Base-by-base conservation (phyloP, 2,329 filamentous ascomycete species). In the Penicillium psychrosexuale region DNA sequence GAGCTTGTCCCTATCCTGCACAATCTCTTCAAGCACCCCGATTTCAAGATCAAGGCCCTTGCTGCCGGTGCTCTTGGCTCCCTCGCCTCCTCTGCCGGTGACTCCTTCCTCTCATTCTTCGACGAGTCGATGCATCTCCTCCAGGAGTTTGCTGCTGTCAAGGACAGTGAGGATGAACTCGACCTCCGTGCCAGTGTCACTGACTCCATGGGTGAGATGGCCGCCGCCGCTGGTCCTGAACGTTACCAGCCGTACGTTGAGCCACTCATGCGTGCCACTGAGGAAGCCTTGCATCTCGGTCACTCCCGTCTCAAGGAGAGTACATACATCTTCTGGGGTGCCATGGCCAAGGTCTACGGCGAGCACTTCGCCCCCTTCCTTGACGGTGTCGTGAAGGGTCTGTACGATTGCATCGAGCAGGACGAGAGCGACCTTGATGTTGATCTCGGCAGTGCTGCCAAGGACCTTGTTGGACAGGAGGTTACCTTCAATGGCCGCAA, bases 261-360 rank as follows among this genome's bases (percentile, higher is more conserved):
- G 69, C 90, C 91, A 39, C 81, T 97, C 55, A 96, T 99, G 89
- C 83, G 87, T 67, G 88, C 93, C 13, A 96, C 90, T 63, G 92
- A 97, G 75, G 92, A 97, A 75, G 92, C 89, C 52, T 82, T 97
- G 2, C 81, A 88, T 65, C 85, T 99, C 3, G 92, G 91, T 65
- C 92, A 97, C 77, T 89, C 92, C 39, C 85, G 92, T 54, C 85
- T 97, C 48, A 90, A 91, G 74, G 94, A 99, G 80, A 97, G 91
- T 59, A 96, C 91, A 72, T 99, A 96, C 77, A 95, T 97, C 59
- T 82, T 99, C 51, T 99, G 94, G 93, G 91, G 90, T 62, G 91
- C 90, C 38, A 86, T 99, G 70, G 89, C 93, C 59, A 95, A 95
- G 78, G 91, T 97, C 9, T 97, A 97, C 75, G 87, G 88, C 66